phyloP scores from a whole-genome alignment of 805 yeast genomes.

The Candida tallmaniae region DNA sequence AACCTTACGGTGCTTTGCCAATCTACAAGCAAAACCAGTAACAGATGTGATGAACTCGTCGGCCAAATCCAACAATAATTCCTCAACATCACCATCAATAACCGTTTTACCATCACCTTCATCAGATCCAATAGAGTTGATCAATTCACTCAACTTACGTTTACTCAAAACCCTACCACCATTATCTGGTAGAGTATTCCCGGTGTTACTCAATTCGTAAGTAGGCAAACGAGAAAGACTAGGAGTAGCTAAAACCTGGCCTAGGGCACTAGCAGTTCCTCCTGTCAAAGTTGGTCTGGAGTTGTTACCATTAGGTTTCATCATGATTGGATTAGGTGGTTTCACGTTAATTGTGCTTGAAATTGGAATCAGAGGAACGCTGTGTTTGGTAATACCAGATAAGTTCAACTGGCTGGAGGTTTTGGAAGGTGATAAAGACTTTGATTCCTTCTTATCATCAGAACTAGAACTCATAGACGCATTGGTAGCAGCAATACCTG shows the following conservation, averaged over 20 bases:
- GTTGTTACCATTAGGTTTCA: slow-evolving; percentile 48
- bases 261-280: slow-evolving; percentile 75
- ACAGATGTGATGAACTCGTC: slow-evolving; percentile 93
- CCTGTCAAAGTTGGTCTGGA: slow-evolving; percentile 77
- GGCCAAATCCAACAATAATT: slow-evolving; percentile 82
- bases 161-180: slow-evolving; percentile 83
- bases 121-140: slow-evolving; percentile 74
- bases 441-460: slow-evolving; percentile 4
- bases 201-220: slow-evolving; percentile 54
- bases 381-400: slow-evolving; percentile 44
- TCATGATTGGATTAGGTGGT: slow-evolving; percentile 59
- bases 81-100: slow-evolving; percentile 96
- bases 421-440: slow-evolving; percentile 12
- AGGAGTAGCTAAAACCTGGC: slow-evolving; percentile 63
- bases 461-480: slow-evolving; percentile 3
- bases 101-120: slow-evolving; percentile 88
- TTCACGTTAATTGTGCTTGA: slow-evolving; percentile 64
- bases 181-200: slow-evolving; percentile 41
- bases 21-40: slow-evolving; percentile 86
- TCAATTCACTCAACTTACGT: slow-evolving; percentile 83
- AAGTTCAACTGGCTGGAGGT: slow-evolving; percentile 21
- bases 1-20: slow-evolving; percentile 91
- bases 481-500: slow-evolving; percentile 10
- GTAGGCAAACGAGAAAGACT: slow-evolving; percentile 71
- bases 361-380: slow-evolving; percentile 66